phyloP scores from a whole-genome alignment of 306 rosid species.

The Prunus campanulata region DNA sequence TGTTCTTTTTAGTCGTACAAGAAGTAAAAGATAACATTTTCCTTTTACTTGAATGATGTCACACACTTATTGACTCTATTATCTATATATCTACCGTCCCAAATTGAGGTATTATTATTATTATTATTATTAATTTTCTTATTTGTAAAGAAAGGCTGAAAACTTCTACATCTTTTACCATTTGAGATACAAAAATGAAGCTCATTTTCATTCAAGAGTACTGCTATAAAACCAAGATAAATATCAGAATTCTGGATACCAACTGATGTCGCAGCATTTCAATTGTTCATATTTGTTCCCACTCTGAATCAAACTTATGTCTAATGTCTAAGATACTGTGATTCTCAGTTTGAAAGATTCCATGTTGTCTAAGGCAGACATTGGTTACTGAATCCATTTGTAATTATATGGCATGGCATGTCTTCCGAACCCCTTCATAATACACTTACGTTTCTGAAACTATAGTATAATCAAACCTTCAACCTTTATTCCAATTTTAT shows the following conservation, averaged over 20 bases:
- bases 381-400: not conserved
- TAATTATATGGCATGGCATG: not conserved
- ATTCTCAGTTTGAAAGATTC: not conserved
- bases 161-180: too few species aligned
- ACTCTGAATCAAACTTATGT: not conserved
- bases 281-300: not conserved
- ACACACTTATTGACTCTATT: not conserved
- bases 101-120: too few species aligned
- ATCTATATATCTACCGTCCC: not conserved
- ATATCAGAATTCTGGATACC: not conserved
- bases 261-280: not conserved
- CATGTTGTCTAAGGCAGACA: not conserved
- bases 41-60: not conserved
- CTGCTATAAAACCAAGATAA: not conserved
- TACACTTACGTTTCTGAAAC: not conserved
- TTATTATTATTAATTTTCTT: too few species aligned
- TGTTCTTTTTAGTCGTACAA: not conserved
- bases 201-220: too few species aligned
- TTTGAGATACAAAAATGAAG: too few species aligned
- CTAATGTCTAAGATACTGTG: not conserved
- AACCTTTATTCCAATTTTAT: slow-evolving; percentile 11
- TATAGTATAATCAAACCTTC: not conserved
- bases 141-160: too few species aligned
- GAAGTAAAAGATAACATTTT: not conserved
- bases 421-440: not conserved